Evolutionary conservation across 495 filamentous ascomycete genomes (phyloP).

Genomic region (Parathielavia hyrcaniae): DNA sequence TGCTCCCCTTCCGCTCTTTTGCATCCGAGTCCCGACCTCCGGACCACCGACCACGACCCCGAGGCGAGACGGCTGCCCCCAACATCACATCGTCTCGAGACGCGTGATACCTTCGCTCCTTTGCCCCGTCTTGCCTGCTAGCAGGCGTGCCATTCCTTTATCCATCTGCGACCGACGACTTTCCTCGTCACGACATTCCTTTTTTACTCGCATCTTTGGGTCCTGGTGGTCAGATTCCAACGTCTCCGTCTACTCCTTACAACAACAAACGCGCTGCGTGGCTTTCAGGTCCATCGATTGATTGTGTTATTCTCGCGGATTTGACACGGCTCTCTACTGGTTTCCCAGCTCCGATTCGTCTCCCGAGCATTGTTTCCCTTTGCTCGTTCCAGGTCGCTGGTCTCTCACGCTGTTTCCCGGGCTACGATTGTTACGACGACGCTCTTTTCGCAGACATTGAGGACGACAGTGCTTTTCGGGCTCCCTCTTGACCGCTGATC

Average conservation of each 20-base stretch:
- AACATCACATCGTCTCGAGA: slow-evolving; percentile 31
- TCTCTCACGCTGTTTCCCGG: background rate
- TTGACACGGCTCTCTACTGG: too few relatives aligned
- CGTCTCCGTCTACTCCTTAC: slow-evolving; percentile 11
- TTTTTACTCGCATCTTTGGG: slow-evolving; percentile 18
- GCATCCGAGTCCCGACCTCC: slow-evolving; percentile 9
- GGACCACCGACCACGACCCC: slow-evolving; percentile 8
- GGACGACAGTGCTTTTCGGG: slow-evolving; percentile 13
- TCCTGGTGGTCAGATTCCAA: slow-evolving; percentile 14
- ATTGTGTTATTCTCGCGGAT: background rate
- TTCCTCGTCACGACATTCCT: slow-evolving; percentile 29
- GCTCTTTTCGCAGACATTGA: slow-evolving; percentile 17
- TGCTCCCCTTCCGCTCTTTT: slow-evolving; percentile 22
- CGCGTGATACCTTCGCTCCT: slow-evolving; percentile 36
- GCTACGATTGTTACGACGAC: slow-evolving; percentile 33
- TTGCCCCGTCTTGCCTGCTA: slow-evolving; percentile 38
- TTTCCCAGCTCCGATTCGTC: background rate
- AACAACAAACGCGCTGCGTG: slow-evolving; percentile 4
- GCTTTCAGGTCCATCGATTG: background rate
- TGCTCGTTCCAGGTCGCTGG: background rate
- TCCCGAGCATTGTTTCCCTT: background rate
- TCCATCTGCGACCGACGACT: slow-evolving; percentile 14
- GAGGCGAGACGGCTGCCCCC: slow-evolving; percentile 26
- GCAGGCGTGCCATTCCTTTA: slow-evolving; percentile 46
- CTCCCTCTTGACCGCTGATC: background rate